Evolutionary conservation across 805 yeast genomes (phyloP).

Genomic region (Lipomyces oligophaga): DNA sequence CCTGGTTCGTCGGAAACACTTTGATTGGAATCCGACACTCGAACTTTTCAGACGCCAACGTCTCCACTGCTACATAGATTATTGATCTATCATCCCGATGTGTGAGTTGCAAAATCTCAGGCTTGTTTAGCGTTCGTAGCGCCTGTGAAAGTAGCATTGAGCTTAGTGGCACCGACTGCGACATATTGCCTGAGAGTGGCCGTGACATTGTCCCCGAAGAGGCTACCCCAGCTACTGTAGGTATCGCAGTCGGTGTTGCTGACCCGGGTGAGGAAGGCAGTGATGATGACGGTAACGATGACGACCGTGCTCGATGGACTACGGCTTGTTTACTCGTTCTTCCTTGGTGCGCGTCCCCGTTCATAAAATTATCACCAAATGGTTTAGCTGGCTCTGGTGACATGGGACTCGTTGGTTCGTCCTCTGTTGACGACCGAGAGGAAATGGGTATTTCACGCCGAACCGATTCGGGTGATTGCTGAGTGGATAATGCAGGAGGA

Average conservation of each 20-base stretch:
- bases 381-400: conserved; percentile 2
- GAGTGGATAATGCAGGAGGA: background rate
- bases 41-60: conserved; percentile 34
- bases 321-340: too few species aligned
- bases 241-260: background rate
- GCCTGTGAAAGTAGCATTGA: background rate
- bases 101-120: conserved; percentile 37
- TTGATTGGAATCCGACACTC: conserved; percentile 46
- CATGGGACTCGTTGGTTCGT: background rate
- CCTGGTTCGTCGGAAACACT: conserved; percentile 46
- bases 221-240: background rate
- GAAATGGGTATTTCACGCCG: too few species aligned
- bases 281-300: background rate
- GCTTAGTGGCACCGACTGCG: background rate
- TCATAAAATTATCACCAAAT: too few species aligned
- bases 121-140: background rate
- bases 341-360: too few species aligned
- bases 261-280: background rate
- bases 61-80: conserved; percentile 22
- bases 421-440: too few species aligned
- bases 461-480: background rate
- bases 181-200: conserved; percentile 1
- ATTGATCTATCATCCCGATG: conserved; percentile 32
- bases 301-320: background rate
- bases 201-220: background rate